These are phyloP conservation scores for Phytophthora macrochlamydospora DNA, from an alignment of 352 stramenopile species.

Conservation along the genomic window DNA sequence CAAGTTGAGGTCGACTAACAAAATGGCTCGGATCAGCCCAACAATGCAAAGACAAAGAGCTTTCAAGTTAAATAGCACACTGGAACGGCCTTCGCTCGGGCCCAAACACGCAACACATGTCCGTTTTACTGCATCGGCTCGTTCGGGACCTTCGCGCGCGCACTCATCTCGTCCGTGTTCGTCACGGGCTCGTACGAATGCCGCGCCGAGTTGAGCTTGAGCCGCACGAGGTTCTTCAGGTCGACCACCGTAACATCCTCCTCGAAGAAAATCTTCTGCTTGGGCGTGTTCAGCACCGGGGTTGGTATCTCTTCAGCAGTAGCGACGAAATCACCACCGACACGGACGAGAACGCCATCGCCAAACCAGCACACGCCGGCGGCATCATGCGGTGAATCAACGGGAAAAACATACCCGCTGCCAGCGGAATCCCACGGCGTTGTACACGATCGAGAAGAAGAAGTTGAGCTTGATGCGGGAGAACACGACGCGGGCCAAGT, in stretches of 20 bases:
- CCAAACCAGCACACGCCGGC: constrained; percentile 81
- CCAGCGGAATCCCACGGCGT: constrained; percentile 83
- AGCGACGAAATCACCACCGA: constrained; percentile 87
- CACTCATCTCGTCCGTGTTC: constrained; percentile 53
- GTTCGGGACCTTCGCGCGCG: constrained; percentile 6
- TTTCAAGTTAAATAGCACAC: constrained; percentile 5
- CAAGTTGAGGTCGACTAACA: no score
- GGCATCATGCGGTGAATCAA: constrained; percentile 86
- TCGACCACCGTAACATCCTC: constrained; percentile 76
- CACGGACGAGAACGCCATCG: constrained; percentile 90
- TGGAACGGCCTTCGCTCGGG: constrained; percentile 18
- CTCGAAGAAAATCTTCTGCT: constrained; percentile 53
- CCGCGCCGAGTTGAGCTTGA: constrained; percentile 58
- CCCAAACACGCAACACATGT: constrained; percentile 20
- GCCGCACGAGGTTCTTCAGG: constrained; percentile 75
- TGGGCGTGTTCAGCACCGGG: constrained; percentile 51
- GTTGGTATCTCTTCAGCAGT: constrained; percentile 81
- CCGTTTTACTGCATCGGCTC: constrained; percentile 15
- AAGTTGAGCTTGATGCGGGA: constrained; percentile 88
- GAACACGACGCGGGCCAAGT: constrained; percentile 84
- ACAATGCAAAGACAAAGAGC: not conserved
- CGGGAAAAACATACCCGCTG: constrained; percentile 86
- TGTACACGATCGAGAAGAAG: constrained; percentile 90
- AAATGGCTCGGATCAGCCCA: no score
- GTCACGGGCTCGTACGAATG: constrained; percentile 66